These are phyloP conservation scores for Penicillium subrubescens DNA, from an alignment of 495 filamentous ascomycete genomes.

Conservation along the genomic window DNA sequence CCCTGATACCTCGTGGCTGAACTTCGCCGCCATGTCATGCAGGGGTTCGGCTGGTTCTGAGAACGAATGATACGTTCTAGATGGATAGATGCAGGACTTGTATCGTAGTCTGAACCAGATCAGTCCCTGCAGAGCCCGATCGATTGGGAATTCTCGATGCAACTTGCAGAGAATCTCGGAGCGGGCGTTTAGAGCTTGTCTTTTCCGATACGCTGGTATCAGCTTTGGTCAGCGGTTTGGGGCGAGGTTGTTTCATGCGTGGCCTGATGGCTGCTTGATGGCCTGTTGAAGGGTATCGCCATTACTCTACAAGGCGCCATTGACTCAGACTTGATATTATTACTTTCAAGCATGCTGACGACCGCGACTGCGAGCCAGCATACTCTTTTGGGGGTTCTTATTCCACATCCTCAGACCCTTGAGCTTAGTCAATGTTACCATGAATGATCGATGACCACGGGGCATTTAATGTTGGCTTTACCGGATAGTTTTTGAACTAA, in stretches of 20 bases:
- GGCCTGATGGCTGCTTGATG: neutral
- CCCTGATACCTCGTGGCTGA: conserved; percentile 6
- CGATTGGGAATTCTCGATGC: neutral
- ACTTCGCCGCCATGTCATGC: neutral
- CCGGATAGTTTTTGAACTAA: neutral
- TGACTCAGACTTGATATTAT: neutral
- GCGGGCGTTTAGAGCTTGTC: neutral
- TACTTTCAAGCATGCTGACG: neutral
- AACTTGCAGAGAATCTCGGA: neutral
- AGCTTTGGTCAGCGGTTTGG: neutral
- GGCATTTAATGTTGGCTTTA: neutral
- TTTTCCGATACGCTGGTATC: neutral
- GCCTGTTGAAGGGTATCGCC: neutral
- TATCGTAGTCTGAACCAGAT: neutral
- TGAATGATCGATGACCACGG: neutral
- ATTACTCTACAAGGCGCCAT: neutral
- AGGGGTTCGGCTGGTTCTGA: neutral
- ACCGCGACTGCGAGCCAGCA: neutral
- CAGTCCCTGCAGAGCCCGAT: neutral
- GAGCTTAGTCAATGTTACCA: neutral
- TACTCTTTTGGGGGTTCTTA: neutral
- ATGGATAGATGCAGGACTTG: neutral
- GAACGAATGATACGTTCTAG: neutral
- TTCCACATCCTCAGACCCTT: too few relatives aligned
- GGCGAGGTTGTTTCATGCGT: neutral